Evolutionary conservation across 1,284 basidiomycete species (phyloP).

Genomic region (Fomes fomentarius): DNA sequence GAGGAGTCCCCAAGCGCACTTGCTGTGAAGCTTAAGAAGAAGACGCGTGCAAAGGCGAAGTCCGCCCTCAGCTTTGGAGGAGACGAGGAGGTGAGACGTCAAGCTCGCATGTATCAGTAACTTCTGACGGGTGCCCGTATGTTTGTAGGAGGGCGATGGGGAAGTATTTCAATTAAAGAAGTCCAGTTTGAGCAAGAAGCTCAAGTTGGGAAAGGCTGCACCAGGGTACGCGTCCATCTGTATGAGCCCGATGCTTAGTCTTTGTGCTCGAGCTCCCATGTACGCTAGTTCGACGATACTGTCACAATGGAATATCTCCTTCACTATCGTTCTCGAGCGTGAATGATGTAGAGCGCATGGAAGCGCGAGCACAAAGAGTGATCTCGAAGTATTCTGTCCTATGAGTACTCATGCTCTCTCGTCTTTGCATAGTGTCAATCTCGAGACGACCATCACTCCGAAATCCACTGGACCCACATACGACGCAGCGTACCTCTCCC

Average conservation of each 20-base stretch:
- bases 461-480: conserved; percentile 62
- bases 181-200: conserved; percentile 69
- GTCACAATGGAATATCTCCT: conserved; percentile 2
- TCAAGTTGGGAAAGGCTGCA: conserved; percentile 56
- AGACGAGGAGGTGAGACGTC: conserved; percentile 68
- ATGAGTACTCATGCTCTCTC: too few species aligned
- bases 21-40: conserved; percentile 69
- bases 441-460: conserved; percentile 52
- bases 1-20: conserved; percentile 56
- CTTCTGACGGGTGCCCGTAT: conserved; percentile 26
- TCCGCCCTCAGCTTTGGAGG: conserved; percentile 82
- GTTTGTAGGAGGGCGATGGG: conserved; percentile 54
- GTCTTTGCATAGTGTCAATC: conserved; percentile 24
- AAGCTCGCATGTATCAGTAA: conserved; percentile 23
- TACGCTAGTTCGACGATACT: conserved; percentile 14
- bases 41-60: conserved; percentile 62
- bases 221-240: conserved; percentile 28
- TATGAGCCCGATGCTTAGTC: neutral
- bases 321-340: neutral
- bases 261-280: conserved; percentile 20
- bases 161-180: conserved; percentile 79
- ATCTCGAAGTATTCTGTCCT: too few species aligned
- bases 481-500: conserved; percentile 76
- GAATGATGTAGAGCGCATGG: conserved; percentile 12
- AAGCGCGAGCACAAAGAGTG: conserved; percentile 15